Conservation (phyloP, 352 stramenopile genomes). For the Pythium biforme region DNA sequence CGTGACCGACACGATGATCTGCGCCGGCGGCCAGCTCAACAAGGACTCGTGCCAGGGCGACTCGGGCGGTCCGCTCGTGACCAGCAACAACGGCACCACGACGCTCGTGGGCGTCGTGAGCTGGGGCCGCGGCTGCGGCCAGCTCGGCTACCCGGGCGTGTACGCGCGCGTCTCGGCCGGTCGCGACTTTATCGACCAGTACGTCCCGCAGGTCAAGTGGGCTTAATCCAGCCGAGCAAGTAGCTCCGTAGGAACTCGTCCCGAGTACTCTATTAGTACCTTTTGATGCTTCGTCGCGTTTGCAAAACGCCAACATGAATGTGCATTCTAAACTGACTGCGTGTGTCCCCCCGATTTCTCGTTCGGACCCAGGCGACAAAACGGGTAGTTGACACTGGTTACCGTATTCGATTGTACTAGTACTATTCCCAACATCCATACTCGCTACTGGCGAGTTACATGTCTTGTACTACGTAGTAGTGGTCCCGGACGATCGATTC, state of each 20-base stretch:
- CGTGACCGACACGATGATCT: conserved; percentile 37
- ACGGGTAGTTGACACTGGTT: too few species aligned
- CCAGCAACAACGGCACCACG: conserved; percentile 24
- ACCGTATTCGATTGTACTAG: too few species aligned
- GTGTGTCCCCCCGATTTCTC: too few species aligned
- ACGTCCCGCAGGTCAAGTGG: conserved; percentile 14
- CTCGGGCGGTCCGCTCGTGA: conserved; percentile 39
- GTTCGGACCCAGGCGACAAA: too few species aligned
- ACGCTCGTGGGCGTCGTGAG: conserved; percentile 35
- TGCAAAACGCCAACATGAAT: too few species aligned
- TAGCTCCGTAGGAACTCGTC: too few species aligned
- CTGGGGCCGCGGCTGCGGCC: conserved; percentile 43
- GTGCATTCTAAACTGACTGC: too few species aligned
- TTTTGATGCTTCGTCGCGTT: background rate
- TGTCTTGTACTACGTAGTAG: too few species aligned
- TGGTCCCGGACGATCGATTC: too few species aligned
- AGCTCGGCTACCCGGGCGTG: conserved; percentile 35
- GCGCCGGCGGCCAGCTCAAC: conserved; percentile 33
- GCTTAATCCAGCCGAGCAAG: conserved; percentile 4
- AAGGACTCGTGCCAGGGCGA: conserved; percentile 36
- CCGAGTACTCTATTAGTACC: too few species aligned
- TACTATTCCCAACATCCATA: too few species aligned
- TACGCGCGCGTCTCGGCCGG: conserved; percentile 38
- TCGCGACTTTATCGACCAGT: conserved; percentile 20
- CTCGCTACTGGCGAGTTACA: too few species aligned